Evolutionary conservation across 83 land plant genomes (phyloP).

Genomic region (Larix sibirica): DNA sequence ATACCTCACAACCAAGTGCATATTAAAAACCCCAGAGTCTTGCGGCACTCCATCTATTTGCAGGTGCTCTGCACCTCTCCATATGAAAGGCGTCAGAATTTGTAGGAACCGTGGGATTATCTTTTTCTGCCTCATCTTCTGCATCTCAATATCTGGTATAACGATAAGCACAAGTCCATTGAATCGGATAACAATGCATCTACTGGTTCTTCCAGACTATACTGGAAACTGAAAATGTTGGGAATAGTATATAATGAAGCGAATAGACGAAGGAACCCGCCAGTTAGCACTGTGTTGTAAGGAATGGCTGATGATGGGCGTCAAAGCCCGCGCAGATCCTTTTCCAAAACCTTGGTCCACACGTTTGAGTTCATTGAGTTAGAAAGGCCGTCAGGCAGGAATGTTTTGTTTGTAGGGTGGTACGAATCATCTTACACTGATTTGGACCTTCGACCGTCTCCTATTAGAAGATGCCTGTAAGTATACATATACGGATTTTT

Average conservation of each 20-base stretch:
- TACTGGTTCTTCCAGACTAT: background rate
- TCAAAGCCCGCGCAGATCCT: conserved; percentile 33
- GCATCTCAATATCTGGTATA: conserved; percentile 55
- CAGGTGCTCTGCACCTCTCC: conserved; percentile 56
- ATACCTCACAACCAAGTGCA: no score
- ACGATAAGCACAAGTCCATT: conserved; percentile 27
- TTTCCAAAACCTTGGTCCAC: background rate
- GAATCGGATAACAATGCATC: background rate
- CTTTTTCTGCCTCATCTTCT: conserved; percentile 49
- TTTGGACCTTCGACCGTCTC: no score
- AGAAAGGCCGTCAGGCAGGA: no score
- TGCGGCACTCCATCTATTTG: conserved; percentile 47
- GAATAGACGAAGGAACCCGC: conserved; percentile 26
- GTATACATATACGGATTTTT: no score
- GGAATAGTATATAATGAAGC: conserved; percentile 38
- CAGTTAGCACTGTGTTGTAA: conserved; percentile 46
- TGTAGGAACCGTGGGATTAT: conserved; percentile 49
- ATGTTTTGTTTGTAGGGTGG: no score
- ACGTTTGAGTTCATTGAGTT: no score
- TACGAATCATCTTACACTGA: no score
- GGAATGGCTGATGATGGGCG: conserved; percentile 40
- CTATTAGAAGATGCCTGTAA: no score
- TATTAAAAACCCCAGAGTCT: background rate
- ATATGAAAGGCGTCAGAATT: conserved; percentile 33
- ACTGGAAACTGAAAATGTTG: conserved; percentile 28